Conservation (phyloP, 2,329 filamentous ascomycete genomes). For the Aspergillus melleus region DNA sequence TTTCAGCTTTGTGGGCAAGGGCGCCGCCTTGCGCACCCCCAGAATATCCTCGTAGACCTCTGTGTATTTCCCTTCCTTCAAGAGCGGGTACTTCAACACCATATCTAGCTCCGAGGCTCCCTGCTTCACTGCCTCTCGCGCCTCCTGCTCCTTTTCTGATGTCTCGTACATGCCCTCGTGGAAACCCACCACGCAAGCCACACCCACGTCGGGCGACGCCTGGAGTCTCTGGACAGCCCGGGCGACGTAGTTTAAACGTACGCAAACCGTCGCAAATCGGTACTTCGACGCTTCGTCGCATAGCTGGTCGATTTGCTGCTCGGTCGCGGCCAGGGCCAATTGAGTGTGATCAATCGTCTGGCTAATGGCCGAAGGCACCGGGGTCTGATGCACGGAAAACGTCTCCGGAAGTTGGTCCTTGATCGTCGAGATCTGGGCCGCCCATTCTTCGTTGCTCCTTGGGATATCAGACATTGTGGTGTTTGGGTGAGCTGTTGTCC, state of each 20-base stretch:
- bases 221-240: conserved; percentile 51
- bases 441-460: conserved; percentile 36
- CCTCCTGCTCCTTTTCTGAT: conserved; percentile 53
- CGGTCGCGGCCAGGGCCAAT: conserved; percentile 43
- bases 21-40: conserved; percentile 51
- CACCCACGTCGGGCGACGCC: conserved; percentile 45
- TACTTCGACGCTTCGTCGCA: conserved; percentile 55
- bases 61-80: conserved; percentile 48
- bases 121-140: conserved; percentile 47
- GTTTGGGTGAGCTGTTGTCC: not conserved
- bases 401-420: conserved; percentile 27
- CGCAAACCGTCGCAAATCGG: conserved; percentile 54
- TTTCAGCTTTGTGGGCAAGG: conserved; percentile 48
- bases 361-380: conserved; percentile 29
- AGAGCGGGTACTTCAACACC: conserved; percentile 56
- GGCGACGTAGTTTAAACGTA: conserved; percentile 54
- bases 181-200: conserved; percentile 61
- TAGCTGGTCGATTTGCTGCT: conserved; percentile 52
- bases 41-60: conserved; percentile 55
- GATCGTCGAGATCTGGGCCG: conserved; percentile 26
- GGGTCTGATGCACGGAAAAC: conserved; percentile 22
- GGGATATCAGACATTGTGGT: conserved; percentile 19
- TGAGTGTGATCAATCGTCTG: conserved; percentile 47
- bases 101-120: conserved; percentile 60
- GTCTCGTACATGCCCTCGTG: conserved; percentile 59